Conservation (phyloP, 192 early-diverging fungal genomes). For the Backusella luteola region DNA sequence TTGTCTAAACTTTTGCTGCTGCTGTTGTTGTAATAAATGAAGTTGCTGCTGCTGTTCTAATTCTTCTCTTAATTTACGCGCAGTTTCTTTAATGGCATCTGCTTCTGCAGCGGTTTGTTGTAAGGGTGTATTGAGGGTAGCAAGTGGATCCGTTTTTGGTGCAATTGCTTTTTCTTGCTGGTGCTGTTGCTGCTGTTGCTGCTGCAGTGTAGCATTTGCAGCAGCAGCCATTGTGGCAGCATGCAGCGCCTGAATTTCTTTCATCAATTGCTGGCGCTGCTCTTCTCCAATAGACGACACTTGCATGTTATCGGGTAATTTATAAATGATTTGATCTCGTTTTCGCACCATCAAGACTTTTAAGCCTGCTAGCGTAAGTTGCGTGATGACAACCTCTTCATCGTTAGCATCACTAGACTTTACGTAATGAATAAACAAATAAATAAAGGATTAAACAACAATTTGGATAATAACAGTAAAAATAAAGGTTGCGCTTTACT, state of each 20-base stretch:
- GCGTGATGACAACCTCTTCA: conserved; percentile 27
- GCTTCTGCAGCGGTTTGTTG: conserved; percentile 17
- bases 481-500: not conserved
- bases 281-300: conserved; percentile 44
- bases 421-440: not conserved
- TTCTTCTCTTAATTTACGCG: conserved; percentile 26
- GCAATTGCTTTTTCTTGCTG: conserved; percentile 20
- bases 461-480: not conserved
- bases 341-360: conserved; percentile 33
- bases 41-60: conserved; percentile 14
- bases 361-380: conserved; percentile 25
- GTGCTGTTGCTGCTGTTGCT: not conserved
- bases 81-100: conserved; percentile 20
- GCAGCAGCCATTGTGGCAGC: conserved; percentile 21
- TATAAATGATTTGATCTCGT: conserved; percentile 54
- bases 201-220: not conserved
- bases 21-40: conserved; percentile 3
- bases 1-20: conserved; percentile 9
- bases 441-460: not conserved
- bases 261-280: conserved; percentile 40
- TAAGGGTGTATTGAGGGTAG: not conserved
- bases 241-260: conserved; percentile 49
- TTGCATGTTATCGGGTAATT: conserved; percentile 53
- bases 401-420: not conserved
- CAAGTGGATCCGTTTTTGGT: conserved; percentile 17